A percentile compares a stretch with the other conserved stretches of the same genome.
Evolutionary conservation across 345 rosid species (phyloP).

Genomic region (Rhizophora apiculata): DNA sequence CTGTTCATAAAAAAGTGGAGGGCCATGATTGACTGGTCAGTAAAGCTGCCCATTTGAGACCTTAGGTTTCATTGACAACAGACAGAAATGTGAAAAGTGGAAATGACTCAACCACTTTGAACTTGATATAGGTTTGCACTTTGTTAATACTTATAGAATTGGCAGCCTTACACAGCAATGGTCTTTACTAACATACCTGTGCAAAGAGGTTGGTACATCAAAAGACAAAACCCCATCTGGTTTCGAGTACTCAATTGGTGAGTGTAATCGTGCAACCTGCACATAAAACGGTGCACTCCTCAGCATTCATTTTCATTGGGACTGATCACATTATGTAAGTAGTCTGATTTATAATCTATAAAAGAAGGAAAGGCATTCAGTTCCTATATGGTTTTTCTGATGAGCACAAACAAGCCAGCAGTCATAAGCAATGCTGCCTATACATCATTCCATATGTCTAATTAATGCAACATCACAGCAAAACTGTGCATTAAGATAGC

Average conservation of each 20-base stretch:
- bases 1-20: neutral
- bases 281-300: slow-evolving; percentile 9
- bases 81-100: neutral
- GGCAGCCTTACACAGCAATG: too few relatives aligned
- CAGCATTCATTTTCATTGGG: slow-evolving; percentile 10
- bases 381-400: neutral
- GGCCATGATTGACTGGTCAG: neutral
- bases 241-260: slow-evolving; percentile 68
- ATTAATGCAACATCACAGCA: too few relatives aligned
- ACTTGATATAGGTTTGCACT: neutral
- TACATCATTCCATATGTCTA: too few relatives aligned
- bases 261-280: slow-evolving; percentile 64
- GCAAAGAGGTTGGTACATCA: slow-evolving; percentile 83
- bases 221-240: slow-evolving; percentile 87
- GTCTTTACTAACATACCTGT: slow-evolving; percentile 51
- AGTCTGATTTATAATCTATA: neutral
- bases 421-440: too few relatives aligned
- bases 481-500: neutral
- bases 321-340: too few relatives aligned
- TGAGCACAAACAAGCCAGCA: neutral
- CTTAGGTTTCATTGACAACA: slow-evolving; percentile 1
- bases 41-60: neutral
- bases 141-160: neutral
- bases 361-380: slow-evolving; percentile 3
- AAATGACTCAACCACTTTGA: neutral